phyloP scores from a whole-genome alignment of 371 early-diverging fungal species.

The Choanephora cucurbitarum region DNA sequence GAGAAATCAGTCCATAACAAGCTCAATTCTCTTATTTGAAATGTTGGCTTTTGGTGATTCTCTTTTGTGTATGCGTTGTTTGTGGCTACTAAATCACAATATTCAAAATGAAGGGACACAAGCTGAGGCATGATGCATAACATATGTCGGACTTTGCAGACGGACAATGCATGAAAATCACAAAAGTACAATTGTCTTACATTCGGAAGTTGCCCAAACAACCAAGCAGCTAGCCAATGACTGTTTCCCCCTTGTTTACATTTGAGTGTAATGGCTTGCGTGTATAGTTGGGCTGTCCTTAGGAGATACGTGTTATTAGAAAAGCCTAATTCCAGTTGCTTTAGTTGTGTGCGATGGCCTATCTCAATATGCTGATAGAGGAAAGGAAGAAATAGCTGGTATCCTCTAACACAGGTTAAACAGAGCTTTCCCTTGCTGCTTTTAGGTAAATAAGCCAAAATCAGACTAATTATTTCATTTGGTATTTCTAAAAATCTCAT shows the following conservation, averaged over 20 bases:
- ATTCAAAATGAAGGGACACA: conserved; percentile 25
- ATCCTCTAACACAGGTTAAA: conserved; percentile 24
- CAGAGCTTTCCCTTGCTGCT: conserved; percentile 34
- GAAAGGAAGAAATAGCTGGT: conserved; percentile 33
- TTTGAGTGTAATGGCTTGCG: conserved; percentile 31
- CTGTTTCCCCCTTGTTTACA: conserved; percentile 37
- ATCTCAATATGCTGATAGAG: conserved; percentile 42
- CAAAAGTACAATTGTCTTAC: conserved; percentile 31
- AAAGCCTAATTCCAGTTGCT: conserved; percentile 31
- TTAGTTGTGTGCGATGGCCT: conserved; percentile 33
- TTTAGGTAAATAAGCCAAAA: conserved; percentile 26
- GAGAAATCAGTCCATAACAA: conserved; percentile 51
- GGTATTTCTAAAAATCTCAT: conserved; percentile 31
- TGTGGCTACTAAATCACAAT: conserved; percentile 30
- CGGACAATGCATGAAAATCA: conserved; percentile 39
- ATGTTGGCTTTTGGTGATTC: background rate
- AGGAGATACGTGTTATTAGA: conserved; percentile 20
- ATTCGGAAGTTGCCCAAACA: conserved; percentile 24
- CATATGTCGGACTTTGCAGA: conserved; percentile 40
- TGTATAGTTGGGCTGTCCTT: conserved; percentile 23
- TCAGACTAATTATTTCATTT: conserved; percentile 30
- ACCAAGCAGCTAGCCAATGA: conserved; percentile 30
- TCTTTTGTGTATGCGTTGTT: too few species aligned
- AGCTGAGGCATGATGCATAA: conserved; percentile 20
- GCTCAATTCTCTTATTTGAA: conserved; percentile 13